These are phyloP conservation scores for Cornus controversa DNA, from an alignment of 148 eudicot species.

Conservation along the genomic window DNA sequence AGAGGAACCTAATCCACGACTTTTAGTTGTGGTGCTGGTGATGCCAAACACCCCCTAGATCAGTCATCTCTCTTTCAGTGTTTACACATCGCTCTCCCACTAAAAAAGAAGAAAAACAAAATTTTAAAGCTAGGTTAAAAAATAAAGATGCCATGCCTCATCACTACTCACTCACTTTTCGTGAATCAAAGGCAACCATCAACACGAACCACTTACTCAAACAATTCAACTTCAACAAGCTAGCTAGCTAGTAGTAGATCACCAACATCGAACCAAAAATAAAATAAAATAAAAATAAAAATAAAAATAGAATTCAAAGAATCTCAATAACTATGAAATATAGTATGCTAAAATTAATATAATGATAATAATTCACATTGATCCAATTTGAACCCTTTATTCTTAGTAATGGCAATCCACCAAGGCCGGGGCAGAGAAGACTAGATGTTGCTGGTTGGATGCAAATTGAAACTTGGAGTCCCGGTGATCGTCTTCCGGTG, in stretches of 20 bases:
- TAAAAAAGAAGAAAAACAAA: conserved; percentile 3
- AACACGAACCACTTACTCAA: conserved; percentile 49
- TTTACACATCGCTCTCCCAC: conserved; percentile 18
- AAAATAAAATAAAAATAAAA: too few species aligned
- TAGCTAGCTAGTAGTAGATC: too few species aligned
- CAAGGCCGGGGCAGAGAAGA: conserved; percentile 41
- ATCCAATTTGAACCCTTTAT: neutral
- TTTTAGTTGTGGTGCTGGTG: conserved; percentile 37
- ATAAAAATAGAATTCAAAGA: neutral
- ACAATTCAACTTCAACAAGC: conserved; percentile 25
- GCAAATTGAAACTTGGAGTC: conserved; percentile 22
- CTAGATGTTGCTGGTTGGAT: conserved; percentile 21
- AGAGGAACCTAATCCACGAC: conserved; percentile 42
- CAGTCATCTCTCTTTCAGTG: too few species aligned
- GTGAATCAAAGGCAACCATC: conserved; percentile 53
- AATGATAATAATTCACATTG: conserved; percentile 6
- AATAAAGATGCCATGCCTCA: conserved; percentile 31
- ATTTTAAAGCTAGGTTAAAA: conserved; percentile 1
- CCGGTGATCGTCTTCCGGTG: conserved; percentile 54
- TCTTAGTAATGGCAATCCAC: conserved; percentile 46
- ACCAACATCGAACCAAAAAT: conserved; percentile 16
- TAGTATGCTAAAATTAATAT: neutral
- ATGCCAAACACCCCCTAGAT: conserved; percentile 23
- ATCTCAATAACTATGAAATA: neutral
- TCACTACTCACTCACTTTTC: conserved; percentile 39